phyloP scores from a whole-genome alignment of 2,329 filamentous ascomycete species.

The Botrytis sinoallii region DNA sequence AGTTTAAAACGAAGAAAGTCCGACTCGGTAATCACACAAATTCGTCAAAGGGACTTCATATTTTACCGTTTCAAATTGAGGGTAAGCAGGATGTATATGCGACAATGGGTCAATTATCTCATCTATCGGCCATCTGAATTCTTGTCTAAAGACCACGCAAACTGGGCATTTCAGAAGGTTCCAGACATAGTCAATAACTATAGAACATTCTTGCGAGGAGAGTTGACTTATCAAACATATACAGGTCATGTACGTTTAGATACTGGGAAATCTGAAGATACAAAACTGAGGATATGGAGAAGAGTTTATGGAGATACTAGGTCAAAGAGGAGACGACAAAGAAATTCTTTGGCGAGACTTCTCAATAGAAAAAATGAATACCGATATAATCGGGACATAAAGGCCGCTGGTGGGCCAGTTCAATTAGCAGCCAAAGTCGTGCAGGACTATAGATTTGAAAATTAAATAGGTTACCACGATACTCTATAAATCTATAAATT shows the following conservation, averaged over 20 bases:
- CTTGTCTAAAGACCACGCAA: neutral
- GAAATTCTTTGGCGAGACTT: neutral
- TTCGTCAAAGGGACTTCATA: constrained; percentile 4
- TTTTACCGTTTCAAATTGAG: constrained; percentile 1
- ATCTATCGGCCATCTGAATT: constrained; percentile 5
- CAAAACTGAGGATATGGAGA: constrained; percentile 9
- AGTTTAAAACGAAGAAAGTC: neutral
- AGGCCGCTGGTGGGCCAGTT: neutral
- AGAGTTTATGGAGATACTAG: neutral
- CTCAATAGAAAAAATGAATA: neutral
- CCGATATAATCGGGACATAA: neutral
- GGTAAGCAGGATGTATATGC: constrained; percentile 9
- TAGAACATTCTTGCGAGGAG: neutral
- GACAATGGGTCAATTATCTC: constrained; percentile 9
- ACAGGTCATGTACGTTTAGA: neutral
- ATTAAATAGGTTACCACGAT: neutral
- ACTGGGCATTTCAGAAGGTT: neutral
- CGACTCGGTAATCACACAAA: constrained; percentile 20
- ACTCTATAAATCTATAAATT: neutral
- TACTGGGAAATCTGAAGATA: neutral
- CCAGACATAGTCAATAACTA: neutral
- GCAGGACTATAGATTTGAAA: neutral
- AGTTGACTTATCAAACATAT: constrained; percentile 4
- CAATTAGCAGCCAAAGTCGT: constrained; percentile 4
- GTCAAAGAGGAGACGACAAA: neutral